These are phyloP conservation scores for Xanthoconium separans DNA, from an alignment of 1,284 basidiomycete species.

Conservation along the genomic window DNA sequence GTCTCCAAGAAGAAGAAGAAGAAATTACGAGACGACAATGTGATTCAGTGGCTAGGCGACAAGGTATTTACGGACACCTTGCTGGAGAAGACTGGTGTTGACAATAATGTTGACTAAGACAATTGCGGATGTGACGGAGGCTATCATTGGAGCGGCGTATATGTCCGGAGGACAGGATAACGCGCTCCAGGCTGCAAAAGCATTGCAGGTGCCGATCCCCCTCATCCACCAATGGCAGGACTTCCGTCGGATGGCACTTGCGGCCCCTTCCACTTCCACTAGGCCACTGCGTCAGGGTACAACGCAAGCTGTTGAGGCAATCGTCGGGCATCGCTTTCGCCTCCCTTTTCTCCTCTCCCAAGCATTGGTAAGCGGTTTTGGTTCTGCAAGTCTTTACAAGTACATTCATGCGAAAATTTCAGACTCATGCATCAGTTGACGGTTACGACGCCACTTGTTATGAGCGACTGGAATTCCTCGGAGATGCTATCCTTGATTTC, in stretches of 20 bases:
- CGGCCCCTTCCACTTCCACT: constrained; percentile 41
- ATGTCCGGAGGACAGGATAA: constrained; percentile 63
- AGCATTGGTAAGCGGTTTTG: constrained; percentile 57
- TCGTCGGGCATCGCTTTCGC: constrained; percentile 61
- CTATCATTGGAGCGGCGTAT: constrained; percentile 78
- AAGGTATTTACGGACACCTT: constrained; percentile 48
- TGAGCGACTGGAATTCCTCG: constrained; percentile 78
- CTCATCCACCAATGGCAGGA: constrained; percentile 68
- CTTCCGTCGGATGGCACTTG: constrained; percentile 51
- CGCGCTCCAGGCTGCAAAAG: constrained; percentile 62
- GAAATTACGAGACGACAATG: constrained; percentile 45
- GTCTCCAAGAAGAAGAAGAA: constrained; percentile 38
- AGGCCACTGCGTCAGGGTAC: constrained; percentile 45
- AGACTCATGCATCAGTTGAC: constrained; percentile 67
- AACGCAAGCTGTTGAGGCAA: constrained; percentile 55
- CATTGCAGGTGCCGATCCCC: constrained; percentile 59
- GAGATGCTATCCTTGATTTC: constrained; percentile 80
- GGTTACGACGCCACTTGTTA: constrained; percentile 56
- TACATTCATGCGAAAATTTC: constrained; percentile 6
- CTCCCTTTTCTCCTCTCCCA: constrained; percentile 63
- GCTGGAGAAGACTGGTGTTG: constrained; percentile 7
- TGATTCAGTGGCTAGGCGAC: constrained; percentile 66
- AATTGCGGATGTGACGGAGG: constrained; percentile 81
- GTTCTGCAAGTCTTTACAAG: background rate
- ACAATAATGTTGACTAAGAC: constrained; percentile 43